Evolutionary conservation across 2,329 filamentous ascomycete species (phyloP).

Genomic region (Nigrospora sphaerica): DNA sequence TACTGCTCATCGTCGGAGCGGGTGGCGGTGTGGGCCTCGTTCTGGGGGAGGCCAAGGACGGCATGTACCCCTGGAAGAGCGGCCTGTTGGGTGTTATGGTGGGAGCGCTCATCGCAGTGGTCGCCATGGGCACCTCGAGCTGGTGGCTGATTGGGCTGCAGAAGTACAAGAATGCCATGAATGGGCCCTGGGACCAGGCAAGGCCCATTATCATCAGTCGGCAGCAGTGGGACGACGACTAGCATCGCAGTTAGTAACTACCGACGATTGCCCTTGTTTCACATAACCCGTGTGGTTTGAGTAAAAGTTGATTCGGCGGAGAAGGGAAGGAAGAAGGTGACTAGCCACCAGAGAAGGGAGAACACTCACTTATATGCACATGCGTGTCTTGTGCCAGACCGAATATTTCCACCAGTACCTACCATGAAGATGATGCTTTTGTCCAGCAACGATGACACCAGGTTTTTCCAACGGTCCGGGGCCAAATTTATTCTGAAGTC

Average conservation of each 20-base stretch:
- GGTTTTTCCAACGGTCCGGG: too few relatives aligned
- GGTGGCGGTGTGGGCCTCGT: slow-evolving; percentile 69
- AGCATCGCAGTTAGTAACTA: neutral
- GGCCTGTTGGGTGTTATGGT: slow-evolving; percentile 67
- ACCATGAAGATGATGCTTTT: too few relatives aligned
- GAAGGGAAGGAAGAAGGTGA: too few relatives aligned
- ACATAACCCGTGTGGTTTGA: too few relatives aligned
- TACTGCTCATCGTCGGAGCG: slow-evolving; percentile 69
- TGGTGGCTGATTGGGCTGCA: slow-evolving; percentile 98
- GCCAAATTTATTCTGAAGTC: too few relatives aligned
- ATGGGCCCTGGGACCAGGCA: slow-evolving; percentile 95
- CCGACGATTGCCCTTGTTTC: too few relatives aligned
- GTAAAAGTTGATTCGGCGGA: too few relatives aligned
- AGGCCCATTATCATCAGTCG: slow-evolving; percentile 75
- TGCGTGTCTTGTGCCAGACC: too few relatives aligned
- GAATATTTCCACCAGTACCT: too few relatives aligned
- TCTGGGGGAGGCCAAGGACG: slow-evolving; percentile 35
- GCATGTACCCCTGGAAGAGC: slow-evolving; percentile 42
- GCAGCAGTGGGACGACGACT: slow-evolving; percentile 44
- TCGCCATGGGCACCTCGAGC: slow-evolving; percentile 87
- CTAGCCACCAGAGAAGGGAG: too few relatives aligned
- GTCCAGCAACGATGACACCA: too few relatives aligned
- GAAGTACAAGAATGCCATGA: slow-evolving; percentile 98
- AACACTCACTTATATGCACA: too few relatives aligned
- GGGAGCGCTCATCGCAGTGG: slow-evolving; percentile 63